phyloP scores from a whole-genome alignment of 164 flowering plant species.

The Vitis rupestris region DNA sequence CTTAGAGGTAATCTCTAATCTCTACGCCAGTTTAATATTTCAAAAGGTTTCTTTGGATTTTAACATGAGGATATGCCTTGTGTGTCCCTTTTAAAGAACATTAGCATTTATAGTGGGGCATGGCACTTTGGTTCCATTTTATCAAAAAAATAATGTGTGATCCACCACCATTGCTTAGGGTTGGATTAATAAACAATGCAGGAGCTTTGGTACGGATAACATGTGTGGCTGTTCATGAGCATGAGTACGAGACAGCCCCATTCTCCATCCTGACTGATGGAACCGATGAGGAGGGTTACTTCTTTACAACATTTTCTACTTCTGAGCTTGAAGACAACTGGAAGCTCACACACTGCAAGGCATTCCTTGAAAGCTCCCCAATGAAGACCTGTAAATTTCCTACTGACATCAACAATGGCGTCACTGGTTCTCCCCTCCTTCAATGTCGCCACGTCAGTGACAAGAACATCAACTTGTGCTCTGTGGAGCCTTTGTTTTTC shows the following conservation, averaged over 20 bases:
- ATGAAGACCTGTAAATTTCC: conserved; percentile 29
- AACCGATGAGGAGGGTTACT: conserved; percentile 44
- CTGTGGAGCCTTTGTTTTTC: conserved; percentile 45
- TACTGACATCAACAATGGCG: conserved; percentile 34
- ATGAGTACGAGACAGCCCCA: conserved; percentile 28
- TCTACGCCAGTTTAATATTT: too few species aligned
- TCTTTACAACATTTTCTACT: conserved; percentile 28
- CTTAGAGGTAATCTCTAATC: conserved; percentile 24
- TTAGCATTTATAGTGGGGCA: too few species aligned
- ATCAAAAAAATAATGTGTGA: too few species aligned
- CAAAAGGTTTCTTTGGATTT: too few species aligned
- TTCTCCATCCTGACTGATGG: conserved; percentile 28
- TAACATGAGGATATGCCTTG: too few species aligned
- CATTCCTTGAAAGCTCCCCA: conserved; percentile 41
- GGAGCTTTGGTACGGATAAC: conserved; percentile 44
- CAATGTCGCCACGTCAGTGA: conserved; percentile 19
- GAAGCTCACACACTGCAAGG: conserved; percentile 35
- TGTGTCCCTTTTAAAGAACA: too few species aligned
- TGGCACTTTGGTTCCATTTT: too few species aligned
- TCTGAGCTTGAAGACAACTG: conserved; percentile 14
- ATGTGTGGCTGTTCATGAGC: conserved; percentile 27
- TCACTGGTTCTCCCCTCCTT: conserved; percentile 31
- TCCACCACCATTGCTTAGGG: too few species aligned
- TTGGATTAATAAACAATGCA: conserved; percentile 6
- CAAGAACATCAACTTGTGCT: conserved; percentile 29